Base-by-base conservation (phyloP, 1,139 yeast species). In the Pichia sp. region DNA sequence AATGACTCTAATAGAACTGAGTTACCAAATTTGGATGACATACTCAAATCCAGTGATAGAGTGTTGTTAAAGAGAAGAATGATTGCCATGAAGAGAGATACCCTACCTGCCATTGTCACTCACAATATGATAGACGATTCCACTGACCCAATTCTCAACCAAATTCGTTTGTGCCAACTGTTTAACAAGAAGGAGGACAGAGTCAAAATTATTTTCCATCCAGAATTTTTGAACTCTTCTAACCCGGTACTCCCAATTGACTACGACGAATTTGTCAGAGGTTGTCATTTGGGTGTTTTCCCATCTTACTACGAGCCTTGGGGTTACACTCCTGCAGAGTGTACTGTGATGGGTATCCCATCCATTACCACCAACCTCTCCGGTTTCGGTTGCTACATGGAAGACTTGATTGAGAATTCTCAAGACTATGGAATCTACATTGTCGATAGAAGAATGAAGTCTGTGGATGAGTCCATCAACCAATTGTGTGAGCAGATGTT, bases 291-390 rank as follows among this genome's bases (percentile, higher is more conserved):
- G 73, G 99, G 99, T 68, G 96, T 93, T 49, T 93, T 93, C 84
- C 99, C 99, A 48, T 89, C 97, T 0, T 93, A 93, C 72, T 93
- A 93, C 66, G 99, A 93, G 71, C 99, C 99, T 6, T 93, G 99
- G 99, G 99, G 99, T 37, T 93, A 93, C 71, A 93, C 99, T 5
- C 99, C 99, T 10, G 98, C 98, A 10, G 99, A 93, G 69, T 93
- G 99, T 75, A 93, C 99, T 1, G 99, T 93, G 37, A 93, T 93
- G 99, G 99, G 99, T 56, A 96, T 93, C 53, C 99, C 99, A 19
- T 88, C 96, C n/a, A 88, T 93, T 65, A 91, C 99, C 25, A 93
- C 99, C 49, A 93, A 93, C 69, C 75, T 93, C 59, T 89, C 97
- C 8, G 99, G 99, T 2, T 93, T 93, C 67, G 99, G 99, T 51